These are phyloP conservation scores for Chenopodium quinoa DNA, from an alignment of 148 eudicot species.

Conservation along the genomic window DNA sequence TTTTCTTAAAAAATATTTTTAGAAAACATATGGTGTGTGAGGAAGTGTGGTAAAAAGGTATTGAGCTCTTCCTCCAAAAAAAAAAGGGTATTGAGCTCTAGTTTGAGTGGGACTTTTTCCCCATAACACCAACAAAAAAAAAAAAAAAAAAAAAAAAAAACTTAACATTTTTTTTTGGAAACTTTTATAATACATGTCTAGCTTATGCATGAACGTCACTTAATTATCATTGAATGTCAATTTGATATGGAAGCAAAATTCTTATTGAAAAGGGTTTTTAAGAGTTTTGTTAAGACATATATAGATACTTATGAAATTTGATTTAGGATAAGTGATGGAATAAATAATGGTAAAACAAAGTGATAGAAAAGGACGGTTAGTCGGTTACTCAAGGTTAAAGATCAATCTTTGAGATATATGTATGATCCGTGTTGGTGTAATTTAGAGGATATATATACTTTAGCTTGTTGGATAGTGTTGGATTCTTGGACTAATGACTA, in stretches of 20 bases:
- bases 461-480: neutral
- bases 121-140: neutral
- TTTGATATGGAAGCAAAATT: neutral
- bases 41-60: slow-evolving; percentile 27
- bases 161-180: too few species aligned
- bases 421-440: neutral
- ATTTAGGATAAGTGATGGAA: neutral
- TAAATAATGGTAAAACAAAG: neutral
- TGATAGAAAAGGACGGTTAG: neutral
- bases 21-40: slow-evolving; percentile 32
- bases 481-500: neutral
- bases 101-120: slow-evolving; percentile 26
- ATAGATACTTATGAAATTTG: neutral
- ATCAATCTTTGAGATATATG: neutral
- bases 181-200: neutral
- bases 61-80: neutral
- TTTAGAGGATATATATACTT: neutral
- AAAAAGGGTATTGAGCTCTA: neutral
- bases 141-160: neutral
- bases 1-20: neutral
- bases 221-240: neutral
- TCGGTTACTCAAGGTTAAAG: neutral
- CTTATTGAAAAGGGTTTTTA: neutral
- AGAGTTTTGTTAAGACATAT: neutral
- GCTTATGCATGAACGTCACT: neutral